Base-by-base conservation (phyloP, 169 alveolate species). In the Eimeria zaria region DNA sequence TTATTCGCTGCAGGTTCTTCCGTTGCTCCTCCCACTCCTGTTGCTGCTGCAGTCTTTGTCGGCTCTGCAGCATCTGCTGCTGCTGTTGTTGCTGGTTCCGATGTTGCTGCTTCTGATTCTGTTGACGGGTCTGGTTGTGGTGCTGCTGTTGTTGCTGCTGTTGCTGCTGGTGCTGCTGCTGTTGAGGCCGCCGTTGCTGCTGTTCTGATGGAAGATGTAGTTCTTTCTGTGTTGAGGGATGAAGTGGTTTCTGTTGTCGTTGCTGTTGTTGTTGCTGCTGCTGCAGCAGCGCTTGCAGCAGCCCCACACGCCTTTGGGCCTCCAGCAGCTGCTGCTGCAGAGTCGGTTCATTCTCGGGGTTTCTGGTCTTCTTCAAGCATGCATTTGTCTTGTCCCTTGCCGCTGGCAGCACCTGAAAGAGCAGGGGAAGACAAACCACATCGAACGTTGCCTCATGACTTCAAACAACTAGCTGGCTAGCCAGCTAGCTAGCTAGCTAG, bases 81-180 rank as follows among this genome's bases (percentile, higher is more conserved):
- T 81, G 90, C 51, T 46, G 73, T 9, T 48, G 74, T 58, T n/a
- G 73, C 90, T 81, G 90, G 24, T 81, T 51, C 90, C 53, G 90
- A 8, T 55, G 62, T 30, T 76, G 87, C 87, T 76, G 51, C 71
- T 33, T 73, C 46, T 48, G 89, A 24, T n/a, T n/a, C 74, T 62
- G 74, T 20, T 22, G 7, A 24, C 0, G 36, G 36, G 8, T 9
- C 74, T 62, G 30, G 39, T 62, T 24, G 36, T 62, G 74, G 36
- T 62, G 18, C 33, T 62, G 74, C 74, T 62, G 74, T 20, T 9
- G 11, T 58, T 18, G 69, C 74, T 62, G 30, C 74, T 62, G 74
- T 9, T 62, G 74, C 80, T 69, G 80, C 46, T 36, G 58, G 33
- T 73, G 84, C 84, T 71, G 81, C 81, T 11, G 81, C 48, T 33